Evolutionary conservation across 306 rosid genomes (phyloP).

Genomic region (Malus sylvestris): DNA sequence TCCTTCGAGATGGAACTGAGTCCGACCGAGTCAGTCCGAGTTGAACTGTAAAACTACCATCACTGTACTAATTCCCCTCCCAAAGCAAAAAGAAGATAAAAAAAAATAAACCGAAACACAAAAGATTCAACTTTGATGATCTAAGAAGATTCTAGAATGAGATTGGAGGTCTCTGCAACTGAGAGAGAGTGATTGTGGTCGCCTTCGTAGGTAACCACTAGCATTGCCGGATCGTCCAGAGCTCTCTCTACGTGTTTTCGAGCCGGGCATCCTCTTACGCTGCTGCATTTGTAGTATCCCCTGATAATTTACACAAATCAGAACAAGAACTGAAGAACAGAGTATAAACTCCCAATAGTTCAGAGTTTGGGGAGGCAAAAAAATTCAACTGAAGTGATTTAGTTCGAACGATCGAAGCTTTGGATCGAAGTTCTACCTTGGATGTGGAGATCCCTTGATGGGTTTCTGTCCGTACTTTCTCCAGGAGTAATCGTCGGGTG

Average conservation of each 20-base stretch:
- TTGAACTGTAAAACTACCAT: slow-evolving; percentile 11
- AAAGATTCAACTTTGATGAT: neutral
- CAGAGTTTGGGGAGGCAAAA: neutral
- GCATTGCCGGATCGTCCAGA: slow-evolving; percentile 75
- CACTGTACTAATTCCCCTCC: slow-evolving; percentile 1
- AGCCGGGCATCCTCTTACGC: slow-evolving; percentile 95
- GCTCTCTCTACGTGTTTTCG: slow-evolving; percentile 94
- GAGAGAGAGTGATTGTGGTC: slow-evolving; percentile 81
- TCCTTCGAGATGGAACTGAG: slow-evolving; percentile 39
- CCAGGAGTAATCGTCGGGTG: slow-evolving; percentile 93
- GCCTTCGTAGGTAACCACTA: slow-evolving; percentile 87
- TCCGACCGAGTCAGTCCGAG: slow-evolving; percentile 10
- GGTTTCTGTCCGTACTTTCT: slow-evolving; percentile 89
- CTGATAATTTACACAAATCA: slow-evolving; percentile 23
- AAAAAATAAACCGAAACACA: neutral
- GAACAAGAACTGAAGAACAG: neutral
- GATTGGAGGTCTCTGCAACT: slow-evolving; percentile 58
- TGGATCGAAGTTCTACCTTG: slow-evolving; percentile 35
- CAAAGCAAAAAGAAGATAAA: neutral
- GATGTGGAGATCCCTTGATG: slow-evolving; percentile 85
- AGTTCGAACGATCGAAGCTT: neutral
- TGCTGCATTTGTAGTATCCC: slow-evolving; percentile 97
- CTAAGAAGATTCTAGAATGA: slow-evolving; percentile 78
- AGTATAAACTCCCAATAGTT: neutral
- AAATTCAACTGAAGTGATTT: neutral